These are phyloP conservation scores for Ophiostoma triangulosporum DNA, from an alignment of 2,329 filamentous ascomycete genomes.

Conservation along the genomic window DNA sequence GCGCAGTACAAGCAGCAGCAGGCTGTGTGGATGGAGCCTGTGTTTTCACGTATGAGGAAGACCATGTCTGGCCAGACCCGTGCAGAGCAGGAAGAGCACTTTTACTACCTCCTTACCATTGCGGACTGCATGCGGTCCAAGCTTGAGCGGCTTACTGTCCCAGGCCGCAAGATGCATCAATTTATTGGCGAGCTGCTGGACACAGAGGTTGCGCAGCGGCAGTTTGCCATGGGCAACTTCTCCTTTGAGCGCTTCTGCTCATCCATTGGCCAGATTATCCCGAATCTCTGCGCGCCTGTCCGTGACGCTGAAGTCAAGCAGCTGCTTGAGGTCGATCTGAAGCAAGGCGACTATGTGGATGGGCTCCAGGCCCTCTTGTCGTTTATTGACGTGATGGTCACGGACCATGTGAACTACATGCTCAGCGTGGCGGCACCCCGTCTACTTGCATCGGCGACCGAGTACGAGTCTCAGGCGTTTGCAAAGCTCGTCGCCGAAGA, in stretches of 20 bases:
- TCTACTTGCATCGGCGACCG: slow-evolving; percentile 54
- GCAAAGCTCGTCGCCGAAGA: slow-evolving; percentile 42
- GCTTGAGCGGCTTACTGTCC: slow-evolving; percentile 56
- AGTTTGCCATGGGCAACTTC: slow-evolving; percentile 59
- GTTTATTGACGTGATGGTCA: slow-evolving; percentile 63
- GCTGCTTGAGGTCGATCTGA: slow-evolving; percentile 48
- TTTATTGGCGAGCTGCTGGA: slow-evolving; percentile 66
- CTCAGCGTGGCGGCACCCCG: slow-evolving; percentile 58
- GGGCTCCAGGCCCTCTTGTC: slow-evolving; percentile 62
- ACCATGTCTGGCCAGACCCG: slow-evolving; percentile 53
- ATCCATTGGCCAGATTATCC: slow-evolving; percentile 61
- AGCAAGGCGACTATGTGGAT: slow-evolving; percentile 53
- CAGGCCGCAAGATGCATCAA: slow-evolving; percentile 58
- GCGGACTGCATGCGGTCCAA: slow-evolving; percentile 59
- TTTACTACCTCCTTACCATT: slow-evolving; percentile 55
- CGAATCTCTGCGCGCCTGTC: slow-evolving; percentile 68
- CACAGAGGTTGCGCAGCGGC: slow-evolving; percentile 52
- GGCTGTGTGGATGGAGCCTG: slow-evolving; percentile 31
- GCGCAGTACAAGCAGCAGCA: slow-evolving; percentile 46
- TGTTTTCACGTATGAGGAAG: slow-evolving; percentile 45
- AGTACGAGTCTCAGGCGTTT: slow-evolving; percentile 65
- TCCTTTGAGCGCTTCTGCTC: slow-evolving; percentile 71
- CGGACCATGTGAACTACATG: slow-evolving; percentile 74
- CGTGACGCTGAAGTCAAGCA: slow-evolving; percentile 64
- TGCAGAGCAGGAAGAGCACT: slow-evolving; percentile 49